Evolutionary conservation across 2,329 filamentous ascomycete species (phyloP), one percentile per base, ranked within the genome.

Genomic region (Gnomoniopsis smithogilvyi): DNA sequence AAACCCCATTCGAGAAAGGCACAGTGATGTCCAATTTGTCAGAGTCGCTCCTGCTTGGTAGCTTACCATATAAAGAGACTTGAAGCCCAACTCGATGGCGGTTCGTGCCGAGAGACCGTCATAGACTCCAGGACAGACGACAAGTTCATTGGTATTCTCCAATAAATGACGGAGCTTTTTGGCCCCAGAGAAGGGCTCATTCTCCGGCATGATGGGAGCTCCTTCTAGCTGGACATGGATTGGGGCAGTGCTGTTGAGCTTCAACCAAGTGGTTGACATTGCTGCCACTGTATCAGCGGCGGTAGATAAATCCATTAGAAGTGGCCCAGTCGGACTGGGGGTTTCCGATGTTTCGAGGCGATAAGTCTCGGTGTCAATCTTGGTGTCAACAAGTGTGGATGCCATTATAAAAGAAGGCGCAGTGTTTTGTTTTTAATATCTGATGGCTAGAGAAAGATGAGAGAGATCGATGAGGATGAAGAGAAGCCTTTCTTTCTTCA

Each of bases 91-190:
- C 36, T 75, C 71, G 38, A 86, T 72, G 1, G 84, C 84, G 62
- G 87, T 79, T 2, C 84, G 75, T 1, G 85, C 83, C 2, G 83
- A 83, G 45, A 86, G 77, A 3, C 84, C 84, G 74, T 88, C 85
- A 64, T 86, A 87, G 6, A 88, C 83, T 41, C 85, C 84, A 0
- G 84, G 84, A 59, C 80, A 84, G 3, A 85, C 78, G 38, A 87
- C 62, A 43, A 78, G 71, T 51, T 73, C 68, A 17, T 72, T 66
- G 36, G 69, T 65, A 19, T 74, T 68, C 4, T 66, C 65, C 3
- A 77, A 66, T 4, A 64, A 47, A 30, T 58, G 26, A 6, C 63
- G 63, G 8, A 65, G 62, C 48, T 64, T 64, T 46, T 58, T 62
- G 19, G 60, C 62, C 7, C 60, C 62, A 2, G 62, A 61, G 26